Evolutionary conservation across 345 rosid species (phyloP).

Genomic region (Zanthoxylum bungeanum): DNA sequence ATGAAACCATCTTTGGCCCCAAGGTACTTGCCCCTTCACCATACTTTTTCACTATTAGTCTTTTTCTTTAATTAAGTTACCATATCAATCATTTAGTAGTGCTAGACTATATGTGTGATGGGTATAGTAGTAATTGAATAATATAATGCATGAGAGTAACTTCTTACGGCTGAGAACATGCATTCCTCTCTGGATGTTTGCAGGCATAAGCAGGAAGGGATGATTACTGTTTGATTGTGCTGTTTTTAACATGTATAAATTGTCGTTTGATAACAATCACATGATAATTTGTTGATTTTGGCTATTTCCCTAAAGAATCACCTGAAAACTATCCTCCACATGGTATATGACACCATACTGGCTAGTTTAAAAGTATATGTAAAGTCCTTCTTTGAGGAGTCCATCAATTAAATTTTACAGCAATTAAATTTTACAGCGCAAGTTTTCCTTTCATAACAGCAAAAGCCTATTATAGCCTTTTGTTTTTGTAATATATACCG

Average conservation of each 20-base stretch:
- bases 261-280: neutral
- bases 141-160: neutral
- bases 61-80: neutral
- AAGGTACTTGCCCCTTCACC: slow-evolving; percentile 44
- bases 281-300: neutral
- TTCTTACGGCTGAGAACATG: neutral
- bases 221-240: neutral
- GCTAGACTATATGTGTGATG: neutral
- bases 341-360: neutral
- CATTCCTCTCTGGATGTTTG: neutral
- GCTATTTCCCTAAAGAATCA: neutral
- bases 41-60: neutral
- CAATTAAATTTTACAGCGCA: no score
- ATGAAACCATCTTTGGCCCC: slow-evolving; percentile 99
- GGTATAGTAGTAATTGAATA: neutral
- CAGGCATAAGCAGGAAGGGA: neutral
- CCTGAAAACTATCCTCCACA: neutral
- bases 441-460: neutral
- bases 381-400: neutral
- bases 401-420: neutral
- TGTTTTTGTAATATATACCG: slow-evolving; percentile 10
- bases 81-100: neutral
- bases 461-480: neutral
- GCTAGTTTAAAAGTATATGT: neutral
- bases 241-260: neutral